phyloP scores from a whole-genome alignment of 257 asterid species.

The Solanum paucissectum region DNA sequence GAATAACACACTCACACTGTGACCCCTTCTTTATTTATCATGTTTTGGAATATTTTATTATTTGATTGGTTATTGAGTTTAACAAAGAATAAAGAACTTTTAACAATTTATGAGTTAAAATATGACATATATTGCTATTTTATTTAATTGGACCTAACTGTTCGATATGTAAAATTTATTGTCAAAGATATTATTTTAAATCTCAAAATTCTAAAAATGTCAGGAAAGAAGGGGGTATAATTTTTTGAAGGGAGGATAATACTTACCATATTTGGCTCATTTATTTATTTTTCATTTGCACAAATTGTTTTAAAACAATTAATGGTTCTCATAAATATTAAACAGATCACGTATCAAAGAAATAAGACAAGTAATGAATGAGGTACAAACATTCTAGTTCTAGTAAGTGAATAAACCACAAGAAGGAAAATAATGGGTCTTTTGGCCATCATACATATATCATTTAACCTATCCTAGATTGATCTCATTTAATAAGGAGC shows the following conservation, averaged over 20 bases:
- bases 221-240: too few species aligned
- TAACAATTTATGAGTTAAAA: not conserved
- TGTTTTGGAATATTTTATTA: not conserved
- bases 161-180: too few species aligned
- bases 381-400: not conserved
- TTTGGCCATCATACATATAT: not conserved
- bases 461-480: not conserved
- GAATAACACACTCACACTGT: not conserved
- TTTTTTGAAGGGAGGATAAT: not conserved
- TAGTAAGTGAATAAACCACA: not conserved
- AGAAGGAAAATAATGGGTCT: not conserved
- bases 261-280: not conserved
- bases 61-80: not conserved
- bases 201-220: too few species aligned
- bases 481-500: not conserved
- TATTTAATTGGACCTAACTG: too few species aligned
- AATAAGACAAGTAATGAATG: not conserved
- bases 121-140: not conserved
- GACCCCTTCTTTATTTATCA: not conserved
- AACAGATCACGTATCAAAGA: not conserved
- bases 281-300: not conserved
- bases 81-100: not conserved
- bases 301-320: not conserved
- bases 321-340: not conserved
- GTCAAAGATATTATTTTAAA: too few species aligned